Conservation (phyloP, 2,329 filamentous ascomycete species). For the Aspergillus fischeri region DNA sequence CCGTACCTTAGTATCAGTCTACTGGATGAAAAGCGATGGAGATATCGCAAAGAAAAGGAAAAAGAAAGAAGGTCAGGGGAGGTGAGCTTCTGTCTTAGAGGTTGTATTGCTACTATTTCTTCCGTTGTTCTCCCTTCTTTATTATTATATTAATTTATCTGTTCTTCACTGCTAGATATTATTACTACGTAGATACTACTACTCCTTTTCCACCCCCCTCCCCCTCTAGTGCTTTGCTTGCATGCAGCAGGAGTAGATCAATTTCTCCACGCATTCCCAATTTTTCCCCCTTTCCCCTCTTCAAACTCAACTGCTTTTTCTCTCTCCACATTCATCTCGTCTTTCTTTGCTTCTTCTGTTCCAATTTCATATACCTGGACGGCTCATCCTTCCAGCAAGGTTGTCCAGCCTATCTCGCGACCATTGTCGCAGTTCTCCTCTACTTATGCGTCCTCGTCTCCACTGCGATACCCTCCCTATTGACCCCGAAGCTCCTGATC, state of each 20-base stretch:
- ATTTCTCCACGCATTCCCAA: background rate
- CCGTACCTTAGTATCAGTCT: background rate
- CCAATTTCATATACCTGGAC: background rate
- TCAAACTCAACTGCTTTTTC: slow-evolving; percentile 1
- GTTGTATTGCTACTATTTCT: too few species aligned
- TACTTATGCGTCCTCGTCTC: slow-evolving; percentile 20
- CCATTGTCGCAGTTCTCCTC: slow-evolving; percentile 15
- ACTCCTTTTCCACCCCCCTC: background rate
- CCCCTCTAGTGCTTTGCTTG: background rate
- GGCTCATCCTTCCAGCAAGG: background rate
- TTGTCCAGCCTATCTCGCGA: slow-evolving; percentile 9
- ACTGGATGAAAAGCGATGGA: background rate
- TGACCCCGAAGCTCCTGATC: slow-evolving; percentile 12
- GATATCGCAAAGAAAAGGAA: background rate
- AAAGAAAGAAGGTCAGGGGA: background rate
- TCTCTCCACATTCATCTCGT: slow-evolving; percentile 3
- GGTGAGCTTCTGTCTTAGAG: background rate
- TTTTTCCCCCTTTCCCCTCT: slow-evolving; percentile 5
- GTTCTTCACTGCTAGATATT: too few species aligned
- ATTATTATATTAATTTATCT: background rate
- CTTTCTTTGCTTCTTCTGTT: background rate
- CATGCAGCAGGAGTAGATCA: background rate
- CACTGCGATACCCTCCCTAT: slow-evolving; percentile 7
- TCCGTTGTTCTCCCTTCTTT: background rate
- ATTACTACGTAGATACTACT: too few species aligned